These are phyloP conservation scores for Hevea brasiliensis DNA, from an alignment of 345 rosid genomes.

Conservation along the genomic window DNA sequence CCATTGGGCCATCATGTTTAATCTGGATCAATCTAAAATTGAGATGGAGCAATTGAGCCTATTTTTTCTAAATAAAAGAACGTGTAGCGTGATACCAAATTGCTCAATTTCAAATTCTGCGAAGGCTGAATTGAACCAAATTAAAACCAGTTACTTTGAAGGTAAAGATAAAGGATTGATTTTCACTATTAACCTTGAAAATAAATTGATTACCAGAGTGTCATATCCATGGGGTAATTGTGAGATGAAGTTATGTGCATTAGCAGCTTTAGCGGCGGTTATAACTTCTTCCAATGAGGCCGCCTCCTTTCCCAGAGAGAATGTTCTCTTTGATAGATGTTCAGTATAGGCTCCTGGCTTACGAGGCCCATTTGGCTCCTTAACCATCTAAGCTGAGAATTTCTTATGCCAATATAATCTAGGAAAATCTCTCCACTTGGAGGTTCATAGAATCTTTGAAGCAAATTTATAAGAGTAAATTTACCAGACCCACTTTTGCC, in stretches of 20 bases:
- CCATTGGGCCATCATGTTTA: too few species aligned
- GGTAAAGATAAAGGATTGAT: too few species aligned
- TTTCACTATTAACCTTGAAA: too few species aligned
- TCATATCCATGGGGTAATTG: slow-evolving; percentile 45
- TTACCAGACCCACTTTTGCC: slow-evolving; percentile 58
- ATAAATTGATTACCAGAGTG: slow-evolving; percentile 29
- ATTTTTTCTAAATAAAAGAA: too few species aligned
- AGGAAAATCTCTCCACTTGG: slow-evolving; percentile 35
- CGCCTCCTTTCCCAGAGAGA: slow-evolving; percentile 46
- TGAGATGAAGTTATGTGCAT: slow-evolving; percentile 51
- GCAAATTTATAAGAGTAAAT: slow-evolving; percentile 49
- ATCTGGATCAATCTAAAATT: too few species aligned
- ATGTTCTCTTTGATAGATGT: slow-evolving; percentile 55
- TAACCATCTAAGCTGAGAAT: slow-evolving; percentile 46
- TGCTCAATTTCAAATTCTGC: too few species aligned
- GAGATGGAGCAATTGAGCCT: too few species aligned
- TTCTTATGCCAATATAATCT: slow-evolving; percentile 38
- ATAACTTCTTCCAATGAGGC: slow-evolving; percentile 39
- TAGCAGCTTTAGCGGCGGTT: slow-evolving; percentile 49
- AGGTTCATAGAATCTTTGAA: slow-evolving; percentile 54
- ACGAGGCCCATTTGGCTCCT: slow-evolving; percentile 53
- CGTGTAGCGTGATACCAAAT: too few species aligned
- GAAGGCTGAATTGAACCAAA: too few species aligned
- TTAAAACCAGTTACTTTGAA: too few species aligned
- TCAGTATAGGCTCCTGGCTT: slow-evolving; percentile 48